Evolutionary conservation across 2,329 filamentous ascomycete genomes (phyloP).

Genomic region (Botrytis aclada): DNA sequence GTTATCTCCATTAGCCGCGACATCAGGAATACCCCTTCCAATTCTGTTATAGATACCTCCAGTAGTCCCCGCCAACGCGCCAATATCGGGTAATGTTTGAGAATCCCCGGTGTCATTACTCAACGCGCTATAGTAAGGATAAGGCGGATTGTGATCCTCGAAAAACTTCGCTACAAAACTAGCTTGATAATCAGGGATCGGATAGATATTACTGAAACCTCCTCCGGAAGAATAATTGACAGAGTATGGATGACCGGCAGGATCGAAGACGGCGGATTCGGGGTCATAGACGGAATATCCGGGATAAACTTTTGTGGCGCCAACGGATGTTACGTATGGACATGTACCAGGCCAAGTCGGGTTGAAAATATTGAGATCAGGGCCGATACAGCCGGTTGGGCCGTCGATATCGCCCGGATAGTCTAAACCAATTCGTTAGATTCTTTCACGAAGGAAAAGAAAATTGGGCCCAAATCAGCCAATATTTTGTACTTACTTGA

Average conservation of each 20-base stretch:
- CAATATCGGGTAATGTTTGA: slow-evolving; percentile 23
- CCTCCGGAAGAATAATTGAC: slow-evolving; percentile 42
- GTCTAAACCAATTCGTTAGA: slow-evolving; percentile 17
- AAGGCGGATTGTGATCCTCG: slow-evolving; percentile 30
- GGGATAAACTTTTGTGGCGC: slow-evolving; percentile 35
- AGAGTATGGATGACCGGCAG: slow-evolving; percentile 21
- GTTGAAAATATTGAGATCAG: slow-evolving; percentile 50
- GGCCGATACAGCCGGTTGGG: slow-evolving; percentile 38
- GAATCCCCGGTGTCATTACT: slow-evolving; percentile 23
- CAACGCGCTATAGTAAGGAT: slow-evolving; percentile 26
- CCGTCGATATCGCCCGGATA: slow-evolving; percentile 24
- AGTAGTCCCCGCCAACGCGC: slow-evolving; percentile 20
- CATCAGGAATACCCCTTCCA: slow-evolving; percentile 44
- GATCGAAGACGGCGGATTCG: slow-evolving; percentile 31
- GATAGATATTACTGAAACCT: slow-evolving; percentile 48
- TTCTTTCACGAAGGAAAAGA: background rate
- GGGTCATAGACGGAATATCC: slow-evolving; percentile 40
- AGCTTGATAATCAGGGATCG: slow-evolving; percentile 44
- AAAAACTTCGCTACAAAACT: slow-evolving; percentile 44
- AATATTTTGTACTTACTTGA: slow-evolving; percentile 32
- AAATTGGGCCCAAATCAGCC: background rate
- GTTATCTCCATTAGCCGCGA: slow-evolving; percentile 36
- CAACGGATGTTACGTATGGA: slow-evolving; percentile 44
- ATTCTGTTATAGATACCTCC: slow-evolving; percentile 27
- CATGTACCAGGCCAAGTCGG: slow-evolving; percentile 44